Evolutionary conservation across 1,284 basidiomycete species (phyloP), one percentile per base, ranked within the genome.

Genomic region (Heterobasidion irregulare): DNA sequence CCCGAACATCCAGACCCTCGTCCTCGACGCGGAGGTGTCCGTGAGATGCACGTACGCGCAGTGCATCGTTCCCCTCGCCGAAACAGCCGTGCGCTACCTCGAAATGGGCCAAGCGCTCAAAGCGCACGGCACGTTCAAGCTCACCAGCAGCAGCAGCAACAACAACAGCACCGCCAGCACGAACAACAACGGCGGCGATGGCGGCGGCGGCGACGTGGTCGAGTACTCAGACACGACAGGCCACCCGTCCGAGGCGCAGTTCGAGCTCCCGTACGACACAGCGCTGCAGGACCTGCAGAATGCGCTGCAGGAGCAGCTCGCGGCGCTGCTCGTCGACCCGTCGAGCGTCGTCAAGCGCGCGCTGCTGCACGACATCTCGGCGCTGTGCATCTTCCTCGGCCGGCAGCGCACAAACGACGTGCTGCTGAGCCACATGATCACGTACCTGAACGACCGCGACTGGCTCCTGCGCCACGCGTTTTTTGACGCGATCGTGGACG

Each of bases 391-490:
- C 53, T 98, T 99, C 73, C 84, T 99, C 41, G 96, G 95, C 2
- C 75, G 92, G 26, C 88, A 93, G 65, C 89, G 87, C 66, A 96
- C 97, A 1, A 96, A 97, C 70, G 95, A 99, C 63, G 89, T 96
- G 2, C 75, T 99, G 6, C 75, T 99, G 18, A 94, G 93, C 62
- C 95, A 99, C 68, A 96, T 99, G 86, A 95, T 99, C 68, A 99
- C 97, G 0, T 99, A 98, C 65, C 79, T 99, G 62, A 99, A 99
- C 66, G 95, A 98, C 64, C 77, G 91, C 9, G 93, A 97, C 65
- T 98, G 96, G 95, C 72, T 90, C 19, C 72, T 99, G 47, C 79
- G 97, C 1, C 82, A 87, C 60, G 91, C 92, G 0, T 98, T 99
- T 68, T 98, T 98, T 65, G 94, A 97, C 66, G 92, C 91, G 59